Evolutionary conservation across 345 rosid genomes (phyloP).

Genomic region (Sisymbrium irio): DNA sequence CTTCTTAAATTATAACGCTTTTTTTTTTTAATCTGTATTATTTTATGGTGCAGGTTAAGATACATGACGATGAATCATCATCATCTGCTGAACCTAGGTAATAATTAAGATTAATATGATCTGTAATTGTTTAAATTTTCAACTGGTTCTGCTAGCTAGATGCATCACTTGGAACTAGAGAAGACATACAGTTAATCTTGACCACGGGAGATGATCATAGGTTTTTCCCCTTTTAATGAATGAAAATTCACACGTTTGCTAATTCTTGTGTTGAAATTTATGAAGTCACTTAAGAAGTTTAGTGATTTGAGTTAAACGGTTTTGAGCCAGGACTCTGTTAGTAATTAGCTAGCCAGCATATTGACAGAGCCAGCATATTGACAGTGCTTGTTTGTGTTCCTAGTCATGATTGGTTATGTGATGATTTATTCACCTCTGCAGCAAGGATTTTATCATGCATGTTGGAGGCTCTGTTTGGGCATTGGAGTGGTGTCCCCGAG

Average conservation of each 20-base stretch:
- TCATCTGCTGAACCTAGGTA: conserved; percentile 47
- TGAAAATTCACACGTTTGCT: background rate
- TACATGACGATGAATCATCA: conserved; percentile 15
- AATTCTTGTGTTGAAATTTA: background rate
- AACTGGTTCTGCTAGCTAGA: background rate
- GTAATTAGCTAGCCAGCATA: background rate
- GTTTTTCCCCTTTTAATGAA: conserved; percentile 2
- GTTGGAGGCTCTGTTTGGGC: conserved; percentile 94
- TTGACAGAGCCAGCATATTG: too few relatives aligned
- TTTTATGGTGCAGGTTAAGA: conserved; percentile 33
- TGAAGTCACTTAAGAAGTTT: background rate
- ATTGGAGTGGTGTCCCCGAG: conserved; percentile 89
- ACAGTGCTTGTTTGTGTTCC: conserved; percentile 4
- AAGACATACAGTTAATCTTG: conserved; percentile 14
- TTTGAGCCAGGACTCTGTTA: background rate
- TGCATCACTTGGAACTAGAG: background rate
- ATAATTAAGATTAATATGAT: background rate
- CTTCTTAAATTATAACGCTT: background rate
- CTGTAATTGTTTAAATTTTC: background rate
- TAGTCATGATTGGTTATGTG: conserved; percentile 7
- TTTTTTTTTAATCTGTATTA: background rate
- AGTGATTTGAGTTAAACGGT: background rate
- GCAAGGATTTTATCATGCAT: conserved; percentile 77
- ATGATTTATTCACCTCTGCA: conserved; percentile 38
- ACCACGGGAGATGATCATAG: background rate